phyloP scores from a whole-genome alignment of 2,329 filamentous ascomycete genomes.

The Ceratocystis lukuohia region DNA sequence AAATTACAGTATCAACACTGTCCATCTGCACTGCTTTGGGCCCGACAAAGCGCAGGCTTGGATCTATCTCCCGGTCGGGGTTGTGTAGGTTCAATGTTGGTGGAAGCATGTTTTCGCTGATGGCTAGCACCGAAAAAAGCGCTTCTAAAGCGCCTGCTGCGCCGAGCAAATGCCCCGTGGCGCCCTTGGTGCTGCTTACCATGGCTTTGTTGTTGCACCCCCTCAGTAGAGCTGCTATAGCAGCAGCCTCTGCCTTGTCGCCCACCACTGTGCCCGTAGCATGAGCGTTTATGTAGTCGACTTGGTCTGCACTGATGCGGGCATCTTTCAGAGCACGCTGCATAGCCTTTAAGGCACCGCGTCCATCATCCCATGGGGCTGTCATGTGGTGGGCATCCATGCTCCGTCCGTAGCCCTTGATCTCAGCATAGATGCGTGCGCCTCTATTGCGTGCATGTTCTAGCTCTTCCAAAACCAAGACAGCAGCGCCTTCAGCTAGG shows the following conservation, averaged over 20 bases:
- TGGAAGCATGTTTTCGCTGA: conserved; percentile 66
- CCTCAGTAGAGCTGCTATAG: conserved; percentile 62
- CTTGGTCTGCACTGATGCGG: conserved; percentile 48
- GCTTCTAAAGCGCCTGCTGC: conserved; percentile 86
- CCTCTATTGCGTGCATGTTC: conserved; percentile 71
- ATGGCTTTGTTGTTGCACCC: neutral
- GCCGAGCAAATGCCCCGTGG: conserved; percentile 79
- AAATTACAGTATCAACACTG: conserved; percentile 58
- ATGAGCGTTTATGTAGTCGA: conserved; percentile 93
- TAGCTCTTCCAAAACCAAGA: conserved; percentile 77
- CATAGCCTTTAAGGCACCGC: conserved; percentile 76
- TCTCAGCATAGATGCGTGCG: conserved; percentile 74
- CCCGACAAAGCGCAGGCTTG: conserved; percentile 77
- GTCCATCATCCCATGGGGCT: conserved; percentile 68
- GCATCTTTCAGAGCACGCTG: conserved; percentile 65
- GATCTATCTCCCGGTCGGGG: conserved; percentile 41
- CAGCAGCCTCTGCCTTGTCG: conserved; percentile 74
- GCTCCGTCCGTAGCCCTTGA: conserved; percentile 79
- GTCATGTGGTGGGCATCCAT: conserved; percentile 92
- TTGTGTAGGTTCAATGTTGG: conserved; percentile 73
- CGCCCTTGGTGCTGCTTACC: conserved; percentile 87
- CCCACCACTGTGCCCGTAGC: conserved; percentile 79
- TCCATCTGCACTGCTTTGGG: conserved; percentile 53
- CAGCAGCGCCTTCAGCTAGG: conserved; percentile 80
- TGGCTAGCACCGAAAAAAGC: conserved; percentile 66